These are phyloP conservation scores for Alternaria solani DNA, from an alignment of 2,329 filamentous ascomycete genomes.

Conservation along the genomic window DNA sequence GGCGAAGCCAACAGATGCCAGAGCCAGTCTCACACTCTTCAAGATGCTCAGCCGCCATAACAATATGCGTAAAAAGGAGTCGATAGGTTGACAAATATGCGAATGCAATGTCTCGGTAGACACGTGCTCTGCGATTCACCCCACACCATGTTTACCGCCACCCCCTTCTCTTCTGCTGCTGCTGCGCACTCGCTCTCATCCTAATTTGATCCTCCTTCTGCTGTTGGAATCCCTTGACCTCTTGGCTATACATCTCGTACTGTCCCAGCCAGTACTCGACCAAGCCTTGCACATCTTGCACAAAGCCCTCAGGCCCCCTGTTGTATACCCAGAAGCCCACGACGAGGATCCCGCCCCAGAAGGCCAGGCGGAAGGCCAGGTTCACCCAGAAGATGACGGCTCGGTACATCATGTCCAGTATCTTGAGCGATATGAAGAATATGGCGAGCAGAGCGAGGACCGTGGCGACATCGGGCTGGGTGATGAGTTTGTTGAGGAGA, in stretches of 20 bases:
- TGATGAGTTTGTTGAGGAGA: slow-evolving; percentile 37
- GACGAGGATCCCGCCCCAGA: slow-evolving; percentile 69
- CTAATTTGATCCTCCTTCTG: slow-evolving; percentile 38
- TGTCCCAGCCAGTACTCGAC: slow-evolving; percentile 49
- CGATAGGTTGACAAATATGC: not conserved
- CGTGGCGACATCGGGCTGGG: slow-evolving; percentile 58
- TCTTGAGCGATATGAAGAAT: slow-evolving; percentile 69
- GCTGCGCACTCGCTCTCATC: slow-evolving; percentile 25
- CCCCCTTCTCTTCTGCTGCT: slow-evolving; percentile 22
- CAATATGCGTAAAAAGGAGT: not conserved
- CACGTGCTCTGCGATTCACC: not conserved
- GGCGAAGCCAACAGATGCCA: not conserved
- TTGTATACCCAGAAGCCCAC: slow-evolving; percentile 65
- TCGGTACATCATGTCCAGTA: slow-evolving; percentile 74
- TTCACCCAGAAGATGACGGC: slow-evolving; percentile 79
- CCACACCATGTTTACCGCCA: slow-evolving; percentile 17
- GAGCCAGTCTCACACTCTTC: not conserved
- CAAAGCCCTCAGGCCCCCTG: slow-evolving; percentile 70
- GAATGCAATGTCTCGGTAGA: not conserved
- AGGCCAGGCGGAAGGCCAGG: slow-evolving; percentile 68
- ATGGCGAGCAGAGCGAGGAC: slow-evolving; percentile 66
- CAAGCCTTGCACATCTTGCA: slow-evolving; percentile 62
- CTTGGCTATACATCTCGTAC: slow-evolving; percentile 47
- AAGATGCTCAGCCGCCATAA: slow-evolving; percentile 1
- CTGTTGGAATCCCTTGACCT: slow-evolving; percentile 37